Percentiles rank a stretch among this genome's conserved stretches.
Conservation (phyloP, 345 rosid species). For the Eucalyptus marginata region DNA sequence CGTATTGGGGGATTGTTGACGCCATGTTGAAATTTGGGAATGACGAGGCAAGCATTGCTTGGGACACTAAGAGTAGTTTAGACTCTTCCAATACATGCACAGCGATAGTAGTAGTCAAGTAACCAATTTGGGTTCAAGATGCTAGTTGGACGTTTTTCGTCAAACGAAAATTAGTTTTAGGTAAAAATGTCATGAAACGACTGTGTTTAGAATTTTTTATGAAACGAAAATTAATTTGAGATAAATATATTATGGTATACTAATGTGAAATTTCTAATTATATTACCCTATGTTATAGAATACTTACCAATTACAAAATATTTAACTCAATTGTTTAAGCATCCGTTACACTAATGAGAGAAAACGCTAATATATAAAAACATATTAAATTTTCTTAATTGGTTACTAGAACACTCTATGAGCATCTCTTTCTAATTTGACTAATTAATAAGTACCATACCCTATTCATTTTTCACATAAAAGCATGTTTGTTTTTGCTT, state of each 20-base stretch:
- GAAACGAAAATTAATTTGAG: not conserved
- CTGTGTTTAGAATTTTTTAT: fast-evolving
- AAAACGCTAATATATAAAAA: fast-evolving
- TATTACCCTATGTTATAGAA: not conserved
- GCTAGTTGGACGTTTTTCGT: not conserved
- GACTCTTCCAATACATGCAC: not conserved
- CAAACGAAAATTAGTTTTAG: fast-evolving
- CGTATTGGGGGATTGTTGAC: fast-evolving
- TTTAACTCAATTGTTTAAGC: too few relatives aligned
- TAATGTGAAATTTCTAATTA: not conserved
- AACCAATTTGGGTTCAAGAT: not conserved
- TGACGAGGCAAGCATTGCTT: not conserved
- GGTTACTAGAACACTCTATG: too few relatives aligned
- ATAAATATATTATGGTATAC: not conserved
- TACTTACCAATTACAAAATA: not conserved
- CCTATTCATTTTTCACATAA: too few relatives aligned
- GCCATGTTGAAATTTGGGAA: not conserved
- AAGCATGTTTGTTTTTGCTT: too few relatives aligned
- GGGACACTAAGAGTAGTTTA: not conserved
- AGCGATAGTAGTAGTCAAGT: fast-evolving
- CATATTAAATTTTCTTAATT: too few relatives aligned
- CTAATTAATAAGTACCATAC: too few relatives aligned
- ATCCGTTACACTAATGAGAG: too few relatives aligned
- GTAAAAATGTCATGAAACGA: fast-evolving
- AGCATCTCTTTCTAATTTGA: too few relatives aligned